A percentile compares a stretch with the other conserved stretches of the same genome.
Evolutionary conservation across 2,329 filamentous ascomycete species (phyloP).

Genomic region (Fusarium newnesense): DNA sequence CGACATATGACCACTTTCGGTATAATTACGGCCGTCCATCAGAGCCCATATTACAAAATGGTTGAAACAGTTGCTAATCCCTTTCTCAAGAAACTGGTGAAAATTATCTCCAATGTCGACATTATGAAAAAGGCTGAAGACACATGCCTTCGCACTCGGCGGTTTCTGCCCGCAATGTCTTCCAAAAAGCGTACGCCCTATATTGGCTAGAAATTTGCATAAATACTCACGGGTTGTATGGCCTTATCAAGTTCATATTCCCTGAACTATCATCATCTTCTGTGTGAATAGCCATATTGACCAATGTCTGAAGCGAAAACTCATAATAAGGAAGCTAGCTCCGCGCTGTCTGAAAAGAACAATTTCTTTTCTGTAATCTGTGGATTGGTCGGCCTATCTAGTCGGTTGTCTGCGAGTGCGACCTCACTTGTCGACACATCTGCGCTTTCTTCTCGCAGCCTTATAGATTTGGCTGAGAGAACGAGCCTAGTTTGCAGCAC

Average conservation of each 20-base stretch:
- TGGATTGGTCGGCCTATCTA: not conserved
- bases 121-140: not conserved
- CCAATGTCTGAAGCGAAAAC: not conserved
- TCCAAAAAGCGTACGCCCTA: not conserved
- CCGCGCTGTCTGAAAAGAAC: not conserved
- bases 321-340: not conserved
- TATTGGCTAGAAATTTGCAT: not conserved
- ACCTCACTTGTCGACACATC: not conserved
- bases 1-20: not conserved
- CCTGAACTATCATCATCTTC: not conserved
- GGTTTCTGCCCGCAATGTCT: not conserved
- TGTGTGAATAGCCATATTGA: not conserved
- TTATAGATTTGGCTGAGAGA: not conserved
- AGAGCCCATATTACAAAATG: not conserved
- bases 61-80: not conserved
- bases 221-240: not conserved
- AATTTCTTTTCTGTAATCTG: not conserved
- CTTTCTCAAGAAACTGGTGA: not conserved
- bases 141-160: not conserved
- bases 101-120: not conserved
- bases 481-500: not conserved
- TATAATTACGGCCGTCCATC: not conserved
- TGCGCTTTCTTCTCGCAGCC: not conserved
- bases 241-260: not conserved
- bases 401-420: not conserved